phyloP scores from a whole-genome alignment of 176 grass and related monocot genomes.

The Phoenix roebelenii region DNA sequence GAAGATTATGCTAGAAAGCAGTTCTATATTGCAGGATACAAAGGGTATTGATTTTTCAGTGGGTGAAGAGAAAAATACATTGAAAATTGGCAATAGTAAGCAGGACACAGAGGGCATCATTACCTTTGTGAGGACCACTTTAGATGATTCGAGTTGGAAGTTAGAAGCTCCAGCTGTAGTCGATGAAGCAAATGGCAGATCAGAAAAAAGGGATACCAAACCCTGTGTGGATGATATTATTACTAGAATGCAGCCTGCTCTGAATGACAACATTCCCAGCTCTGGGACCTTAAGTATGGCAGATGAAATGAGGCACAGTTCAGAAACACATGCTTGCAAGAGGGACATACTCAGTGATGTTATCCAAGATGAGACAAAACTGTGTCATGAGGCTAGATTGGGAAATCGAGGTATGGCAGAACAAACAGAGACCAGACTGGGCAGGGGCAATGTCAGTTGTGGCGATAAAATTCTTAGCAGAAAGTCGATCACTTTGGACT shows the following conservation, averaged over 20 bases:
- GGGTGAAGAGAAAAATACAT: no score
- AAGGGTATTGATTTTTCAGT: no score
- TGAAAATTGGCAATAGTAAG: not conserved
- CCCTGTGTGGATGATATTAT: no score
- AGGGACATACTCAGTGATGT: no score
- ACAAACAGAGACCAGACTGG: not conserved
- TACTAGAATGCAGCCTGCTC: no score
- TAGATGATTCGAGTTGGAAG: not conserved
- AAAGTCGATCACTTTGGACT: slow-evolving; percentile 36
- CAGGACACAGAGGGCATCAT: not conserved
- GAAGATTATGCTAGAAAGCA: no score
- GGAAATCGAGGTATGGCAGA: not conserved
- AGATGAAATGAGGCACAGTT: no score
- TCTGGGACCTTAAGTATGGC: no score
- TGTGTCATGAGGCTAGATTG: not conserved
- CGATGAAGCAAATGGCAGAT: not conserved
- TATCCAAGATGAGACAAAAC: not conserved
- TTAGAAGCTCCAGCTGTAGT: not conserved
- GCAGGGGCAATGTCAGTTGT: slow-evolving; percentile 14
- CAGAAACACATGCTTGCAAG: no score
- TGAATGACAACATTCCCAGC: no score
- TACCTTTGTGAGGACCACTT: not conserved
- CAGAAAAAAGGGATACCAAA: no score
- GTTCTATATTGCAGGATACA: no score
- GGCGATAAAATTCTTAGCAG: slow-evolving; percentile 49